A percentile compares a stretch with the other conserved stretches of the same genome.
Conservation (phyloP, 2,329 filamentous ascomycete species). For the Exophiala oligosperma region DNA sequence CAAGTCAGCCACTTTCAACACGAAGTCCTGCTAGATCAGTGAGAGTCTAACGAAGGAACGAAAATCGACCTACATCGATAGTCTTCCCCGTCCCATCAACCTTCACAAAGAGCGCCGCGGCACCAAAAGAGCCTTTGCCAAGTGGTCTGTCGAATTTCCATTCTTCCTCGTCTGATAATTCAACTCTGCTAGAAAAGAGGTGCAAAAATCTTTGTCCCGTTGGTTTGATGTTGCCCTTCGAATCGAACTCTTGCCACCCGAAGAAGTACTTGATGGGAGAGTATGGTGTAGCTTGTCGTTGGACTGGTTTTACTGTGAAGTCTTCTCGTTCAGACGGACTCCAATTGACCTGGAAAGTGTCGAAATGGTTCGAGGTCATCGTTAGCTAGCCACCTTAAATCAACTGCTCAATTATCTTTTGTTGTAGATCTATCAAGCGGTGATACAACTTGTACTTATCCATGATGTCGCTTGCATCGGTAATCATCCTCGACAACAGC, state of each 20-base stretch:
- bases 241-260: constrained; percentile 7
- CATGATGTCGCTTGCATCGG: no score
- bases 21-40: constrained; percentile 1
- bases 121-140: constrained; percentile 21
- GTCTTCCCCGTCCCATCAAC: constrained; percentile 4
- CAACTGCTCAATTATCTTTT: no score
- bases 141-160: constrained; percentile 20
- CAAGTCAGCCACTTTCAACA: constrained; percentile 4
- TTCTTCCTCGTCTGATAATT: constrained; percentile 14
- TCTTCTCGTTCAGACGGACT: neutral
- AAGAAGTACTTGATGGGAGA: constrained; percentile 11
- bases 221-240: neutral
- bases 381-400: no score
- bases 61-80: constrained; percentile 10
- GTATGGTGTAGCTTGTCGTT: neutral
- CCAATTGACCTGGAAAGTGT: constrained; percentile 13
- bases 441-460: no score
- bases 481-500: no score
- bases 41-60: neutral
- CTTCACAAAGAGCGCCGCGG: constrained; percentile 17
- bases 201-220: constrained; percentile 13
- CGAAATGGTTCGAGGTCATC: neutral
- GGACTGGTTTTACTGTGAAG: neutral
- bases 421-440: neutral
- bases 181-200: constrained; percentile 9